Evolutionary conservation across 805 yeast species (phyloP).

Genomic region (Wickerhamomyces silvicola): DNA sequence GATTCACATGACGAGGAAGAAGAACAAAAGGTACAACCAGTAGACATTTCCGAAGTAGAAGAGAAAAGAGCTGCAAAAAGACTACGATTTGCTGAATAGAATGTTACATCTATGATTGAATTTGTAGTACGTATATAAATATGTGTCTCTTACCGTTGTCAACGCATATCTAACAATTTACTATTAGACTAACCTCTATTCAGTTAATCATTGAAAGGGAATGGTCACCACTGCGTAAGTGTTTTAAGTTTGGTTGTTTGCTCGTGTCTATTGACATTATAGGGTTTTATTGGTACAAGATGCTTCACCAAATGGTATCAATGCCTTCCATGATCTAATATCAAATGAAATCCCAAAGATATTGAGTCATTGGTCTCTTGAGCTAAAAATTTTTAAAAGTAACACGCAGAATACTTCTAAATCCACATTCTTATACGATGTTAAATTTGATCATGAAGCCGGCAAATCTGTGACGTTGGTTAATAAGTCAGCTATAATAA

Average conservation of each 20-base stretch:
- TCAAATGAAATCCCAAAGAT: slow-evolving; percentile 59
- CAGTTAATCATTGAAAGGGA: not conserved
- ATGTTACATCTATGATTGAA: not conserved
- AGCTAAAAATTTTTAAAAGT: slow-evolving; percentile 59
- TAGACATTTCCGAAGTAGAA: not conserved
- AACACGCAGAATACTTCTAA: slow-evolving; percentile 38
- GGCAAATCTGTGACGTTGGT: slow-evolving; percentile 13
- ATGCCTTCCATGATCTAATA: slow-evolving; percentile 64
- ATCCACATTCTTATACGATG: slow-evolving; percentile 9
- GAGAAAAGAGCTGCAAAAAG: slow-evolving; percentile 5
- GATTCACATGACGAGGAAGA: not conserved
- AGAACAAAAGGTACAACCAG: not conserved
- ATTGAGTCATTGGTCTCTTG: slow-evolving; percentile 64
- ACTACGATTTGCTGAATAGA: slow-evolving; percentile 9
- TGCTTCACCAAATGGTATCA: slow-evolving; percentile 53
- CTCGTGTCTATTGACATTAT: not conserved
- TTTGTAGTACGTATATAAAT: not conserved
- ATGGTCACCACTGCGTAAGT: slow-evolving; percentile 6
- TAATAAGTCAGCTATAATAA: slow-evolving; percentile 22
- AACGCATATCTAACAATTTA: not conserved
- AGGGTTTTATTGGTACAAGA: slow-evolving; percentile 37
- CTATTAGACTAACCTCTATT: not conserved
- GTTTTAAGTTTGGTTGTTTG: not conserved
- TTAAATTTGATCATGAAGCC: slow-evolving; percentile 13
- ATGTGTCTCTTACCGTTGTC: too few relatives aligned